These are phyloP conservation scores for Sporothrix pseudoabietina DNA, from an alignment of 2,329 filamentous ascomycete genomes.

Conservation along the genomic window DNA sequence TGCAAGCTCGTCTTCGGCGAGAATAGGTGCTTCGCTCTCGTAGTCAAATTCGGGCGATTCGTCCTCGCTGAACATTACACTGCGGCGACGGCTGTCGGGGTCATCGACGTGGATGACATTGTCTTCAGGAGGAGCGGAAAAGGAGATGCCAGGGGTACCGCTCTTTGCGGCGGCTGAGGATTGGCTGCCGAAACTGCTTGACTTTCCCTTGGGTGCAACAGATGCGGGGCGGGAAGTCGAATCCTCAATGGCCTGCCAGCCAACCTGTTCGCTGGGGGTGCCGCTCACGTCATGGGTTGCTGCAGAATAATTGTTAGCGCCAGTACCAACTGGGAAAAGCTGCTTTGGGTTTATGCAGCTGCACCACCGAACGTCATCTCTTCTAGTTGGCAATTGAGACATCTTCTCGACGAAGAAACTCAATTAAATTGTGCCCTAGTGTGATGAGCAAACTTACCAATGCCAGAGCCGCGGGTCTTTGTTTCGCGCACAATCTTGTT, in stretches of 20 bases:
- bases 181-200: constrained; percentile 33
- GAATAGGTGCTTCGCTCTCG: constrained; percentile 73
- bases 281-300: constrained; percentile 65
- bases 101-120: constrained; percentile 78
- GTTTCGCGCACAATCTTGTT: constrained; percentile 85
- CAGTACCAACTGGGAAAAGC: constrained; percentile 29
- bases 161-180: constrained; percentile 38
- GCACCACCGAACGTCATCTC: not conserved
- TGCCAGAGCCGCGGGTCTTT: constrained; percentile 54
- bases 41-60: constrained; percentile 50
- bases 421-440: not conserved
- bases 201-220: constrained; percentile 30
- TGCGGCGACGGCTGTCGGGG: constrained; percentile 51
- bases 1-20: constrained; percentile 83
- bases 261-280: constrained; percentile 88
- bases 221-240: constrained; percentile 64
- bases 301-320: constrained; percentile 46
- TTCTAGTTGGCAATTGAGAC: not conserved
- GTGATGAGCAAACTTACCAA: constrained; percentile 48
- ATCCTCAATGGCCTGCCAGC: constrained; percentile 83
- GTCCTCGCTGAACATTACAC: constrained; percentile 49
- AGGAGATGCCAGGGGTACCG: constrained; percentile 38
- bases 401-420: not conserved
- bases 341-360: not conserved
- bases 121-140: constrained; percentile 40